Evolutionary conservation across 495 filamentous ascomycete species (phyloP), one percentile per base, ranked within the genome.

Genomic region (Neurospora sp.): DNA sequence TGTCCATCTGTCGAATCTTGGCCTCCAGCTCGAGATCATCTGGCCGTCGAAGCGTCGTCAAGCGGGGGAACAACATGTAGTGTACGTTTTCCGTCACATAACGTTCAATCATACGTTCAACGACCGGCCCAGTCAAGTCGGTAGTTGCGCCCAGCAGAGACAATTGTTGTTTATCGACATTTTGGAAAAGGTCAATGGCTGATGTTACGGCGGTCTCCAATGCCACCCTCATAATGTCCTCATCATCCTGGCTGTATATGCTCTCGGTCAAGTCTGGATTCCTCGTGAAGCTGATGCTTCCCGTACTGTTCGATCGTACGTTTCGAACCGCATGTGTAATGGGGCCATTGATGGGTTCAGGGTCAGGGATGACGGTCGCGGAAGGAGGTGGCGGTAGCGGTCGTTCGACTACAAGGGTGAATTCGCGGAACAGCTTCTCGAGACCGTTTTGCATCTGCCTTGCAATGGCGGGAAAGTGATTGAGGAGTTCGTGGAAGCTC

Each of bases 1-100:
- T 91, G 76, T 92, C 89, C 93, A 98, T 98, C 77, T 96, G 92
- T 71, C 92, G 88, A 65, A 98, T 94, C 74, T 95, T 92, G 20
- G 89, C 88, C 79, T 98, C 94, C 61, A 99, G 81, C 77, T 99
- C 95, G n/a, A 89, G 84, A 80, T 99, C 96, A 70, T 98, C 94
- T 2, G 88, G 83, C 39, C 90, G 88, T 72, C 91, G 91, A 72
- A 94, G 91, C 8, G 89, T 87, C 77, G 92, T 93, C 16, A 99
- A 82, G 68, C 92, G 86, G 16, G 95, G 94, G 35, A 98, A 88
- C 31, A 94, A 85, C 14, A 92, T 85, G 77, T 96, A 92, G 74
- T 99, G 94, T 14, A 98, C 89, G 80, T 98, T 95, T 77, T 98
- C 96, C 3, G 92, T 89, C 39, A 98, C 90, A 82, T 98, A 98